phyloP scores from a whole-genome alignment of 305 asterid species.

The Fraxinus paxiana region DNA sequence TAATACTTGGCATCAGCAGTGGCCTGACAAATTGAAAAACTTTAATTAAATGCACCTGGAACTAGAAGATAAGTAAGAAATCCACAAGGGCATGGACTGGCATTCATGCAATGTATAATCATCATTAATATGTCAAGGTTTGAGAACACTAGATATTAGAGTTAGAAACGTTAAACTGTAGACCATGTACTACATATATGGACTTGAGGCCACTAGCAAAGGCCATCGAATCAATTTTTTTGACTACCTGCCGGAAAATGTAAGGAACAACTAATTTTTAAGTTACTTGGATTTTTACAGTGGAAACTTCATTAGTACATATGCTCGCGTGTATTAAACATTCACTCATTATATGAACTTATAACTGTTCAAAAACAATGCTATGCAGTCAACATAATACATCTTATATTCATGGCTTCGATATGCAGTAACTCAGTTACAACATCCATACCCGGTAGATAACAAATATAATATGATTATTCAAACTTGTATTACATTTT shows the following conservation, averaged over 20 bases:
- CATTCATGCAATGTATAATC: not conserved
- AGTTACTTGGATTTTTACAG: not conserved
- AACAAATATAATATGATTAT: not conserved
- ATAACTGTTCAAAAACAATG: not conserved
- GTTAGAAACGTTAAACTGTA: not conserved
- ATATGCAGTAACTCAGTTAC: not conserved
- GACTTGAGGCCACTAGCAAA: not conserved
- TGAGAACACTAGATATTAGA: not conserved
- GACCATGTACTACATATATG: not conserved
- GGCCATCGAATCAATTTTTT: not conserved
- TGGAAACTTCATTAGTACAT: not conserved
- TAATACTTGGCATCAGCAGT: constrained; percentile 97
- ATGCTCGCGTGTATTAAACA: not conserved
- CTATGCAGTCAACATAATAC: not conserved
- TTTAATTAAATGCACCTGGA: not conserved
- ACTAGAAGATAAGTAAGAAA: constrained; percentile 3
- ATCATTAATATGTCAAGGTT: not conserved
- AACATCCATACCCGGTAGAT: not conserved
- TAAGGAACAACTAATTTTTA: not conserved
- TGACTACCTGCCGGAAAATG: not conserved
- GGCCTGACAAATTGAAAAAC: constrained; percentile 48
- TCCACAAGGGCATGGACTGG: not conserved
- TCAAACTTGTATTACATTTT: not conserved
- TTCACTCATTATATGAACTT: not conserved
- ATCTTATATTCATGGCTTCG: not conserved